These are phyloP conservation scores for Chaetomium strumarium DNA, from an alignment of 2,329 filamentous ascomycete species.

Conservation along the genomic window DNA sequence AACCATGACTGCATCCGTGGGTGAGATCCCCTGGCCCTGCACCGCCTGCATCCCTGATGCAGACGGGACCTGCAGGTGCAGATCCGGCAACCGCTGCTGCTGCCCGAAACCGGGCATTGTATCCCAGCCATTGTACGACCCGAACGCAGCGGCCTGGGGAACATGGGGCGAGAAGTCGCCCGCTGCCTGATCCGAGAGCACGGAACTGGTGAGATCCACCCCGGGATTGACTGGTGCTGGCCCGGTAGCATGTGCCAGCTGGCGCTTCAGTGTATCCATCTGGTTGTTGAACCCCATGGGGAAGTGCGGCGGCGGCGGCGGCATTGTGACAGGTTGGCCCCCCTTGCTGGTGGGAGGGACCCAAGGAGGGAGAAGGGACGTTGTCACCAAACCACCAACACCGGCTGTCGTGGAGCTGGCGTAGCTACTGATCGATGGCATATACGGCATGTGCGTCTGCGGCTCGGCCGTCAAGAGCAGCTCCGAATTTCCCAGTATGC, in stretches of 20 bases:
- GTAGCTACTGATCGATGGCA: background rate
- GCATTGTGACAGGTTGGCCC: background rate
- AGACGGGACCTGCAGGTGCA: background rate
- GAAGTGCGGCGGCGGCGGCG: background rate
- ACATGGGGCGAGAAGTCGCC: background rate
- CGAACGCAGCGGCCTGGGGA: background rate
- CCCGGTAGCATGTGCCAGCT: background rate
- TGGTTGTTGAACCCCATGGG: background rate
- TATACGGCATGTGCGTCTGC: background rate
- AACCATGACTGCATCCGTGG: background rate
- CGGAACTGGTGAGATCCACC: background rate
- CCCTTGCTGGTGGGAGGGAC: background rate
- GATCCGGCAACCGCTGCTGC: background rate
- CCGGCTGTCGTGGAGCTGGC: background rate
- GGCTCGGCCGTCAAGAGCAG: background rate
- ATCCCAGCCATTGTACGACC: background rate
- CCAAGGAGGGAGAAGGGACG: background rate
- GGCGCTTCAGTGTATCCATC: background rate
- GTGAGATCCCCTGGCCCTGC: background rate
- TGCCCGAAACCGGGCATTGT: background rate
- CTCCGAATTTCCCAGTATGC: slow-evolving; percentile 5
- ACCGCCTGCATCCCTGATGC: background rate
- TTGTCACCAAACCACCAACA: background rate
- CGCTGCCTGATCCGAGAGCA: background rate
- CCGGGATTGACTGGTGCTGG: background rate